Evolutionary conservation across 2,329 filamentous ascomycete genomes (phyloP).

Genomic region (Arthrobotrys iridis): DNA sequence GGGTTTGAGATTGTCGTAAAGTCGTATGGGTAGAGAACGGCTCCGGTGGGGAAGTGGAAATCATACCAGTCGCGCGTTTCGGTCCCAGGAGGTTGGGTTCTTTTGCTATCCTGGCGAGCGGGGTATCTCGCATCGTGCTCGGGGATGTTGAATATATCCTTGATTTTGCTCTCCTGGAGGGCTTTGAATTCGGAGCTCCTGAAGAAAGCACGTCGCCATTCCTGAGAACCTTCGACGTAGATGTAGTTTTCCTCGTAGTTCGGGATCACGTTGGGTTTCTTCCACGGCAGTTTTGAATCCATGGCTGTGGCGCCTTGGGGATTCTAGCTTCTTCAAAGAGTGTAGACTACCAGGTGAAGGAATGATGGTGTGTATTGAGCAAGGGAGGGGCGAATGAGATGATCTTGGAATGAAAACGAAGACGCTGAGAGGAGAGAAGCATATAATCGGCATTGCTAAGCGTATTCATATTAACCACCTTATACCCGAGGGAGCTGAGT

Average conservation of each 20-base stretch:
- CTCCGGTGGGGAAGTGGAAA: conserved; percentile 43
- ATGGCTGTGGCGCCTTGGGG: background rate
- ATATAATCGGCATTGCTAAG: no score
- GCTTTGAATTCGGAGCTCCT: conserved; percentile 14
- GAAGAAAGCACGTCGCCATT: conserved; percentile 40
- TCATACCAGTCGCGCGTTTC: conserved; percentile 49
- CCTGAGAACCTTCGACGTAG: background rate
- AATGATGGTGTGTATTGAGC: background rate
- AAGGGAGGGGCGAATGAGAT: no score
- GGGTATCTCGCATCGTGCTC: conserved; percentile 7
- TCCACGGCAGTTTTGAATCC: background rate
- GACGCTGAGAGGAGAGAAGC: no score
- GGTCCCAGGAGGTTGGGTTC: background rate
- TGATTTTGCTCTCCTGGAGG: conserved; percentile 31
- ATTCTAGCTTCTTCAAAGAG: background rate
- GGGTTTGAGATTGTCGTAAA: conserved; percentile 11
- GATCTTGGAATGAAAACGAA: no score
- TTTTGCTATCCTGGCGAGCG: conserved; percentile 33
- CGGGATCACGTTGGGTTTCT: background rate
- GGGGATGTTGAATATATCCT: conserved; percentile 40
- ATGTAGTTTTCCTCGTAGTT: background rate
- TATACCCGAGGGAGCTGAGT: no score
- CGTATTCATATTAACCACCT: no score
- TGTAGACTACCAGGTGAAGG: background rate
- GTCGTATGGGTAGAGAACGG: conserved; percentile 37